A percentile compares a stretch with the other conserved stretches of the same genome.
Evolutionary conservation across 2,329 filamentous ascomycete species (phyloP).

Genomic region (Xylariaceae sp.): DNA sequence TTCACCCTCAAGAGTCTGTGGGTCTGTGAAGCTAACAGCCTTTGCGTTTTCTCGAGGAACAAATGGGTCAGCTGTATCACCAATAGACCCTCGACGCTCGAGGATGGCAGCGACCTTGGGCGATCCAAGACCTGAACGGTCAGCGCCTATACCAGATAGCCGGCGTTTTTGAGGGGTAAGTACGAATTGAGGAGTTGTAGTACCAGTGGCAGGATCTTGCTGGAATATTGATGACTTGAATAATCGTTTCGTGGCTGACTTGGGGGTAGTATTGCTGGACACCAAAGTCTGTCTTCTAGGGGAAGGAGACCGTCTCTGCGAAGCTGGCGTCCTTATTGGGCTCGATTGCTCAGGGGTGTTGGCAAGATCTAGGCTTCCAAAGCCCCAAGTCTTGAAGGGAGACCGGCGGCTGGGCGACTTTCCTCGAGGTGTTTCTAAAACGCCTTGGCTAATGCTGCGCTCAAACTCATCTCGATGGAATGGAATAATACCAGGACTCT

Average conservation of each 20-base stretch:
- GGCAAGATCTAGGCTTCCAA: constrained; percentile 38
- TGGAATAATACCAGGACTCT: constrained; percentile 50
- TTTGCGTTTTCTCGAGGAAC: constrained; percentile 44
- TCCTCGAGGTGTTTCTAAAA: constrained; percentile 37
- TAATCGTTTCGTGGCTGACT: constrained; percentile 20
- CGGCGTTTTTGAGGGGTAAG: constrained; percentile 55
- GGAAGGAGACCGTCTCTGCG: constrained; percentile 41
- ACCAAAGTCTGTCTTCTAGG: constrained; percentile 39
- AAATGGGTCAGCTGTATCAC: constrained; percentile 60
- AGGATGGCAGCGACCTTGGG: constrained; percentile 67
- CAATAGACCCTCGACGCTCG: constrained; percentile 65
- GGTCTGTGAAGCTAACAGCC: constrained; percentile 60
- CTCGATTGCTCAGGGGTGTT: constrained; percentile 40
- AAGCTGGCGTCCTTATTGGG: constrained; percentile 45
- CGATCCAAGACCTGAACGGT: constrained; percentile 67
- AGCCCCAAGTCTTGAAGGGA: constrained; percentile 18
- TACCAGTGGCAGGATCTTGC: constrained; percentile 41
- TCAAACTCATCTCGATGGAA: constrained; percentile 46
- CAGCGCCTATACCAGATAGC: constrained; percentile 63
- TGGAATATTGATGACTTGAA: constrained; percentile 36
- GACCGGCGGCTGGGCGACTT: constrained; percentile 28
- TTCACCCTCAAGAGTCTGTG: constrained; percentile 55
- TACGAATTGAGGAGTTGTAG: constrained; percentile 57
- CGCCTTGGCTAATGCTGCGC: constrained; percentile 42
- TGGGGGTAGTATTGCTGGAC: constrained; percentile 20